phyloP scores from a whole-genome alignment of 2,329 filamentous ascomycete genomes.

The Colletotrichum sp. region DNA sequence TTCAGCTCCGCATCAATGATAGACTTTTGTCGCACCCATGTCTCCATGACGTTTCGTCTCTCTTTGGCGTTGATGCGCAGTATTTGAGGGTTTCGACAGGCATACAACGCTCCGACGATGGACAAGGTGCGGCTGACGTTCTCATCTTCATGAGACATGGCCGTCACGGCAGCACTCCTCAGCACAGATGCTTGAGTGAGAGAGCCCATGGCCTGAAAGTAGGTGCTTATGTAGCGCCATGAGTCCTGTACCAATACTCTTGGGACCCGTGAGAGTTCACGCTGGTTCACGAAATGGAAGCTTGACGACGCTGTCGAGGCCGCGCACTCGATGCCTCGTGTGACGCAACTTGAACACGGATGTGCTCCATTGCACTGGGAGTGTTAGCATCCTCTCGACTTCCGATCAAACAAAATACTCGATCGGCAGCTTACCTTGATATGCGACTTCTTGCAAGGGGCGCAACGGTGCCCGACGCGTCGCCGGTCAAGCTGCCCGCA shows the following conservation, averaged over 20 bases:
- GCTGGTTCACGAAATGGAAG: not conserved
- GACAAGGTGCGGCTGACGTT: not conserved
- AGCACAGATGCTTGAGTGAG: not conserved
- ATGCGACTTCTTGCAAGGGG: not conserved
- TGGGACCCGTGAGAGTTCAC: not conserved
- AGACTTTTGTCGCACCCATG: not conserved
- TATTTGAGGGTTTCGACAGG: not conserved
- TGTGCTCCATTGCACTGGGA: not conserved
- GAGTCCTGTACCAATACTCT: not conserved
- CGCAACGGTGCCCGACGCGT: not conserved
- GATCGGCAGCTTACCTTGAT: not conserved
- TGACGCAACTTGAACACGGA: not conserved
- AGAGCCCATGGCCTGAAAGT: not conserved
- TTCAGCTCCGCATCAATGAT: not conserved
- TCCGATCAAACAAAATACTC: not conserved
- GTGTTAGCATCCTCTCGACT: not conserved
- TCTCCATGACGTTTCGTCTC: not conserved
- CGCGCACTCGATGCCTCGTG: not conserved
- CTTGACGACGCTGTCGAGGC: not conserved
- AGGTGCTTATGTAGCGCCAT: constrained; percentile 1
- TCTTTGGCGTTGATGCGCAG: not conserved
- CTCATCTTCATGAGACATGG: not conserved
- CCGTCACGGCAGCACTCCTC: not conserved
- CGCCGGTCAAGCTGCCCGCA: constrained; percentile 8
- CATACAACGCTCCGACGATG: not conserved